phyloP scores from a whole-genome alignment of 352 stramenopile species.

The Phytophthora colocasiae region DNA sequence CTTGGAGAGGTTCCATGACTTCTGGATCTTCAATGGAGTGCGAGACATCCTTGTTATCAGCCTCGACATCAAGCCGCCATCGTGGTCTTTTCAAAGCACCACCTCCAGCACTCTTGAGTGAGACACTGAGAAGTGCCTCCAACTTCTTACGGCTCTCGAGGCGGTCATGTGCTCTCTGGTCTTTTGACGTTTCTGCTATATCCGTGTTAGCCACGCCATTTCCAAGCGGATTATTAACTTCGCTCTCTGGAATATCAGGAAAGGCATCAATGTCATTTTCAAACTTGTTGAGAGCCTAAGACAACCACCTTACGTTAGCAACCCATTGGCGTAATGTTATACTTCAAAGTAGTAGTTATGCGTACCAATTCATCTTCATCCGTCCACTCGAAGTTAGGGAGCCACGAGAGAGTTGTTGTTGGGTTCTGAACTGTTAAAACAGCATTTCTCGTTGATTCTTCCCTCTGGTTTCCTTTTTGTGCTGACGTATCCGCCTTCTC shows the following conservation, averaged over 20 bases:
- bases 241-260: constrained; percentile 1
- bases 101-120: constrained; percentile 25
- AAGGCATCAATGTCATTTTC: constrained; percentile 23
- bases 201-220: background rate
- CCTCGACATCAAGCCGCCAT: constrained; percentile 58
- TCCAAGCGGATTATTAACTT: background rate
- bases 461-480: background rate
- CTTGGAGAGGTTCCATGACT: constrained; percentile 39
- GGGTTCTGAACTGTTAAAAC: constrained; percentile 8
- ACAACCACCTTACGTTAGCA: background rate
- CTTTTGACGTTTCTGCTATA: constrained; percentile 6
- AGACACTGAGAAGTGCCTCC: constrained; percentile 46
- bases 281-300: constrained; percentile 44
- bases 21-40: constrained; percentile 35
- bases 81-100: constrained; percentile 45
- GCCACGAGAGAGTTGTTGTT: constrained; percentile 18
- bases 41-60: constrained; percentile 35
- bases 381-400: constrained; percentile 65
- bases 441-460: background rate
- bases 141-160: constrained; percentile 52
- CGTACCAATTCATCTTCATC: constrained; percentile 61
- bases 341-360: background rate
- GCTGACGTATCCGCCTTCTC: background rate
- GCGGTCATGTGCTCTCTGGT: constrained; percentile 42
- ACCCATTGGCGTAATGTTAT: background rate